Conservation (phyloP, 140 eudicot species). For the Stevia rebaudiana region DNA sequence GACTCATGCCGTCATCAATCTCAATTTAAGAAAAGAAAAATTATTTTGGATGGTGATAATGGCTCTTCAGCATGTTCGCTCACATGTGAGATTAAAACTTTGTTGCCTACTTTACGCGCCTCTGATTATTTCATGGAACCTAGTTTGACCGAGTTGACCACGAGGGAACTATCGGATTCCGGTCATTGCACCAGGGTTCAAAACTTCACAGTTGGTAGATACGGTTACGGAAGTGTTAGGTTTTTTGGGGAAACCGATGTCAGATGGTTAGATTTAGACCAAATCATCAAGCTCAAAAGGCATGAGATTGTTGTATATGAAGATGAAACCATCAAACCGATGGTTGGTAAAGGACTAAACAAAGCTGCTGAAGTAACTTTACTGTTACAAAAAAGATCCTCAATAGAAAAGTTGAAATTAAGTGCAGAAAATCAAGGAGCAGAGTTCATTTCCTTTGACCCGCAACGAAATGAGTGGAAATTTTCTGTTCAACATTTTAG, state of each 20-base stretch:
- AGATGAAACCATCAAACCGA: conserved; percentile 70
- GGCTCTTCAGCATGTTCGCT: conserved; percentile 21
- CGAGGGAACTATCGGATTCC: conserved; percentile 48
- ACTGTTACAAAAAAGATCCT: conserved; percentile 33
- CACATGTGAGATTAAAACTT: conserved; percentile 20
- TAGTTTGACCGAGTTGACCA: conserved; percentile 48
- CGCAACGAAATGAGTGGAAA: conserved; percentile 66
- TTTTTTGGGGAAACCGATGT: conserved; percentile 85
- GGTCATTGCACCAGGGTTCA: conserved; percentile 64
- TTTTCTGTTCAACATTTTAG: conserved; percentile 82
- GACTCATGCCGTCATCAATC: conserved; percentile 26
- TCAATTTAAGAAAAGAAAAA: conserved; percentile 57
- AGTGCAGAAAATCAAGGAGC: conserved; percentile 80
- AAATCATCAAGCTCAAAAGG: conserved; percentile 56
- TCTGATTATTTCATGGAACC: conserved; percentile 77
- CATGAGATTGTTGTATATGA: conserved; percentile 74
- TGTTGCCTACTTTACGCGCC: conserved; percentile 53
- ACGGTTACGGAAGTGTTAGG: conserved; percentile 62
- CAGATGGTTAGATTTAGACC: conserved; percentile 68
- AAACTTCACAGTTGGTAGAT: conserved; percentile 74
- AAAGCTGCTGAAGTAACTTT: conserved; percentile 83
- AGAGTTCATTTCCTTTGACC: conserved; percentile 57
- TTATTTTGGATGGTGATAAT: conserved; percentile 29
- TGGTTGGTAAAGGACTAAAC: conserved; percentile 83
- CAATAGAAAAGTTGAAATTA: conserved; percentile 40